phyloP scores from a whole-genome alignment of 1,284 basidiomycete genomes.

The Malassezia slooffiae region DNA sequence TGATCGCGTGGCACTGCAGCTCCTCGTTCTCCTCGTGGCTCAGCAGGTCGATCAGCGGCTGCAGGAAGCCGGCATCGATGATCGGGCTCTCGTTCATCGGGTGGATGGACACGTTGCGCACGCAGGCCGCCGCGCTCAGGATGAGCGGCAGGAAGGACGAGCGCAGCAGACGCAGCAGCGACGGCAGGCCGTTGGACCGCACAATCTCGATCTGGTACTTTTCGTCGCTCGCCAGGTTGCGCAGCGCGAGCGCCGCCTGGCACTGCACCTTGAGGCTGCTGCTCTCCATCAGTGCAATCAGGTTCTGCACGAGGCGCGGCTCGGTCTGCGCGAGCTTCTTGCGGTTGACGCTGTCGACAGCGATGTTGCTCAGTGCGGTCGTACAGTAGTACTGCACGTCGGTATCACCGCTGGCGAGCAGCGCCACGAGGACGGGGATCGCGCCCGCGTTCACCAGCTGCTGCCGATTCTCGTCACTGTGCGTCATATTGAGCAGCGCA shows the following conservation, averaged over 20 bases:
- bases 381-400: conserved; percentile 99
- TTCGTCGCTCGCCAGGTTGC: conserved; percentile 95
- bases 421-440: conserved; percentile 88
- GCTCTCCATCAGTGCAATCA: conserved; percentile 94
- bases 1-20: conserved; percentile 99
- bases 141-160: conserved; percentile 98
- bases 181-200: conserved; percentile 81
- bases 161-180: conserved; percentile 83
- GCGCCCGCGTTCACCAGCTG: conserved; percentile 97
- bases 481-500: conserved; percentile 97
- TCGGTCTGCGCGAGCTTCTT: conserved; percentile 92
- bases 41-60: conserved; percentile 86
- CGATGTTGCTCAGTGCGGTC: conserved; percentile 95
- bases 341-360: conserved; percentile 58
- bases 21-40: conserved; percentile 99
- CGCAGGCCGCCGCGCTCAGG: conserved; percentile 93
- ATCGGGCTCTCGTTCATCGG: conserved; percentile 98
- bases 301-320: conserved; percentile 84
- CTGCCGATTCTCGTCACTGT: conserved; percentile 89
- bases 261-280: conserved; percentile 97
- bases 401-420: conserved; percentile 92
- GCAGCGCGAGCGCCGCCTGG: conserved; percentile 87
- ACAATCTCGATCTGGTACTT: conserved; percentile 99
- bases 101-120: conserved; percentile 97
- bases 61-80: conserved; percentile 93